These are phyloP conservation scores for Fistulifera solaris DNA, from an alignment of 108 stramenopile genomes.

Conservation along the genomic window DNA sequence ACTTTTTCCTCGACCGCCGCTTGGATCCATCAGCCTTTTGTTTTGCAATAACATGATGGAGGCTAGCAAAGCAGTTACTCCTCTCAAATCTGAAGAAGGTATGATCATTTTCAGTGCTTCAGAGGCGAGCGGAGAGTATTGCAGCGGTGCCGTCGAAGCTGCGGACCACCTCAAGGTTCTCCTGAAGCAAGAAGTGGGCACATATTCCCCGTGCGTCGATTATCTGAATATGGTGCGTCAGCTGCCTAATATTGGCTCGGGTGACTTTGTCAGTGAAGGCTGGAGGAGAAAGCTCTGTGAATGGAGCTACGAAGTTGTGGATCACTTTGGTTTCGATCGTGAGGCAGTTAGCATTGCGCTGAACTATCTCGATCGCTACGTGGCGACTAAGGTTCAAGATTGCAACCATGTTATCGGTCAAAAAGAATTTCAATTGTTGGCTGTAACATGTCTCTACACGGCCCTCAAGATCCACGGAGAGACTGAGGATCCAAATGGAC, in stretches of 20 bases:
- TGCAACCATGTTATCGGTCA: constrained; percentile 8
- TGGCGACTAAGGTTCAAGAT: constrained; percentile 13
- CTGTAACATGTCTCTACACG: constrained; percentile 49
- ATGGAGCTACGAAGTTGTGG: constrained; percentile 34
- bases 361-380: constrained; percentile 32
- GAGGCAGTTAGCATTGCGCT: constrained; percentile 37
- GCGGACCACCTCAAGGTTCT: constrained; percentile 8
- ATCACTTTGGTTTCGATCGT: constrained; percentile 28
- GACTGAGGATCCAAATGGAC: constrained; percentile 20
- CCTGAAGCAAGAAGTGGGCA: not conserved
- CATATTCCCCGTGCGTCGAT: constrained; percentile 12
- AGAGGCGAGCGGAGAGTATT: too few species aligned
- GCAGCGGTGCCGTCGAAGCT: not conserved
- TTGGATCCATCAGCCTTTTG: too few species aligned
- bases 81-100: too few species aligned
- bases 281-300: constrained; percentile 43
- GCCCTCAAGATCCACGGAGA: constrained; percentile 63
- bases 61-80: too few species aligned
- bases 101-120: too few species aligned
- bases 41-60: too few species aligned
- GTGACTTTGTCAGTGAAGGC: constrained; percentile 20
- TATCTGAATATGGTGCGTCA: constrained; percentile 2
- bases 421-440: constrained; percentile 42
- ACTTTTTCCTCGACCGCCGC: too few species aligned
- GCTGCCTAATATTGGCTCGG: constrained; percentile 3